Conservation (phyloP, 306 rosid species). For the Ormosia emarginata region DNA sequence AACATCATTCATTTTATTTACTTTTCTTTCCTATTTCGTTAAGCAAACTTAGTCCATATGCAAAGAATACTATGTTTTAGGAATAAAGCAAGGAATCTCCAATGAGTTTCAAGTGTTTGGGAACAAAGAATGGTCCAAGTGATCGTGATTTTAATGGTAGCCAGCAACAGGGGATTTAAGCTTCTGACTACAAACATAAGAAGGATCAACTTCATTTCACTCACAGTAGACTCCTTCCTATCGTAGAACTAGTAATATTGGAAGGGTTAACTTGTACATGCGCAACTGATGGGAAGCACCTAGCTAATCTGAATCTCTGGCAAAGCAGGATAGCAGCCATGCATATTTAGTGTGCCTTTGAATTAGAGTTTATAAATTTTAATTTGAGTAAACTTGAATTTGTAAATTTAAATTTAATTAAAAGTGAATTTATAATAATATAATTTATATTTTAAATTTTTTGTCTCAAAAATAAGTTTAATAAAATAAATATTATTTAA, state of each 20-base stretch:
- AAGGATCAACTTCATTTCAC: not conserved
- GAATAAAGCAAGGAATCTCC: not conserved
- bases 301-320: not conserved
- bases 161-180: slow-evolving; percentile 1
- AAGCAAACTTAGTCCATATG: not conserved
- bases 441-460: too few relatives aligned
- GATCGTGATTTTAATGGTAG: slow-evolving; percentile 13
- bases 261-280: not conserved
- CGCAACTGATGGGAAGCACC: not conserved
- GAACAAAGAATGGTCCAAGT: slow-evolving; percentile 10
- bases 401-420: too few relatives aligned
- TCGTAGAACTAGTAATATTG: not conserved
- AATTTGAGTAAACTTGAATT: too few relatives aligned
- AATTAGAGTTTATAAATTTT: too few relatives aligned
- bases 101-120: not conserved
- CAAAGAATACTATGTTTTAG: not conserved
- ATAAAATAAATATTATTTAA: too few relatives aligned
- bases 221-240: not conserved
- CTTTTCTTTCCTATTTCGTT: not conserved
- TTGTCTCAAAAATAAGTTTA: too few relatives aligned
- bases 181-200: not conserved
- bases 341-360: too few relatives aligned
- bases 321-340: not conserved
- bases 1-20: too few relatives aligned
- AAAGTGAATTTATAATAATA: too few relatives aligned